Base-by-base conservation (phyloP, 495 filamentous ascomycete species). In the Rhypophila decipiens region DNA sequence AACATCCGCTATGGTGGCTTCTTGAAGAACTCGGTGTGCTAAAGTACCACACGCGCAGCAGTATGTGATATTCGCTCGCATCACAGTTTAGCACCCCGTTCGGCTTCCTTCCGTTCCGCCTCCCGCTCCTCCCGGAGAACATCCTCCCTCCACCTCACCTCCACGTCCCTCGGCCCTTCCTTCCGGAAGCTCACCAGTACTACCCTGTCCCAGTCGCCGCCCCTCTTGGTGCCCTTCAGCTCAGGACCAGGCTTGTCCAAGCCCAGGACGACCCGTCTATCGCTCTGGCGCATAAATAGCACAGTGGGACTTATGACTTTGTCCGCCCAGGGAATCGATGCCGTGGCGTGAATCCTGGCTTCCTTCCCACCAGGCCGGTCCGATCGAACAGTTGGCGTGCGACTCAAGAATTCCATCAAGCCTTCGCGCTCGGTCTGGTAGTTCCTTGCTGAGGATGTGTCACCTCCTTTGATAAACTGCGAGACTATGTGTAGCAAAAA, bases 291-390 rank as follows among this genome's bases (percentile, higher is more conserved):
- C 55, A 75, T 57, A 47, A 79, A 75, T 22, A 87, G 47, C 27
- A 72, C 66, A n/a, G 68, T 67, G 1, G 88, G 87, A 35, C 77
- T 83, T 34, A 96, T 93, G 18, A 77, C 82, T 61, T 87, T 94
- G 19, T 93, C 74, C 10, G 72, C 77, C 88, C 89, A 93, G 8
- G 83, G 70, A 2, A 84, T 47, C 60, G 68, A 39, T 8, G 64
- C 59, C 5, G 59, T 72, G 44, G 19, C 71, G 60, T 69, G 69
- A 19, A 29, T 22, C n/a, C 19, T 40, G 8, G 19, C 38, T 23
- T 31, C 27, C 37, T 38, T 13, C 47, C 57, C 27, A 7, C 13
- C 27, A 2, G 22, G 18, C 46, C 19, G 46, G 44, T 19, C 29
- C 35, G 40, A 10, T 41, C 43, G 55, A 18, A 47, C 34, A 18